These are phyloP conservation scores for Coprinopsis sp. DNA, from an alignment of 768 basidiomycete species.

Conservation along the genomic window DNA sequence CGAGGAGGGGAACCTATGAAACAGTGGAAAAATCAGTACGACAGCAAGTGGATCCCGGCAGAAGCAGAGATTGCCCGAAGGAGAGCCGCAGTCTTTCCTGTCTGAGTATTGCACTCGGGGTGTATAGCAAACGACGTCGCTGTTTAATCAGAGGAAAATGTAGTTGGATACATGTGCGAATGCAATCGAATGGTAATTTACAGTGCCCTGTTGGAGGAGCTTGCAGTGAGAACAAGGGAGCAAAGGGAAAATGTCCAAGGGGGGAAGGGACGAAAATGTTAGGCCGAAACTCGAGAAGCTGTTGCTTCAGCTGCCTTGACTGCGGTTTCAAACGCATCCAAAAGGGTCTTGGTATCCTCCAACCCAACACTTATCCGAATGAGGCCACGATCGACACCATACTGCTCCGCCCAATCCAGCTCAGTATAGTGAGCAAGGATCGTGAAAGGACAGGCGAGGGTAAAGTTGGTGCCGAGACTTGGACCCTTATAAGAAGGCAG, in stretches of 20 bases:
- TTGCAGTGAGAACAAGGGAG: background rate
- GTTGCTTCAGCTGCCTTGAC: conserved; percentile 64
- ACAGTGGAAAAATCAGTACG: too few relatives aligned
- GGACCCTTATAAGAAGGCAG: conserved; percentile 87
- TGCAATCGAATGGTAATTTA: conserved; percentile 27
- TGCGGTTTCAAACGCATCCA: conserved; percentile 58
- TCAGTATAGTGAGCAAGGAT: conserved; percentile 89
- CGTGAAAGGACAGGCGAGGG: conserved; percentile 89
- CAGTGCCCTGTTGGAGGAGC: conserved; percentile 31
- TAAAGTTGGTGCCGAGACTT: conserved; percentile 92
- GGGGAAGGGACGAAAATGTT: conserved; percentile 1
- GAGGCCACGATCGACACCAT: conserved; percentile 78
- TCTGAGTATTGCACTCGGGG: background rate
- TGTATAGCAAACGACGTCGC: background rate
- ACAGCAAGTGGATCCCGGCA: too few relatives aligned
- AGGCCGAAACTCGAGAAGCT: background rate
- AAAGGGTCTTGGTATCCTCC: conserved; percentile 61
- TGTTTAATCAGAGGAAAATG: conserved; percentile 13
- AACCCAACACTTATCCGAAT: conserved; percentile 91
- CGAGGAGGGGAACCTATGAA: too few relatives aligned
- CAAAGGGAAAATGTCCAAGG: too few relatives aligned
- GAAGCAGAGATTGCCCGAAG: too few relatives aligned
- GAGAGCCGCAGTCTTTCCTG: too few relatives aligned
- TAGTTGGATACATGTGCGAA: conserved; percentile 49
- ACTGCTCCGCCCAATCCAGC: conserved; percentile 85